Evolutionary conservation across 768 basidiomycete species (phyloP), one percentile per base, ranked within the genome.

Genomic region (Russula brevipes): DNA sequence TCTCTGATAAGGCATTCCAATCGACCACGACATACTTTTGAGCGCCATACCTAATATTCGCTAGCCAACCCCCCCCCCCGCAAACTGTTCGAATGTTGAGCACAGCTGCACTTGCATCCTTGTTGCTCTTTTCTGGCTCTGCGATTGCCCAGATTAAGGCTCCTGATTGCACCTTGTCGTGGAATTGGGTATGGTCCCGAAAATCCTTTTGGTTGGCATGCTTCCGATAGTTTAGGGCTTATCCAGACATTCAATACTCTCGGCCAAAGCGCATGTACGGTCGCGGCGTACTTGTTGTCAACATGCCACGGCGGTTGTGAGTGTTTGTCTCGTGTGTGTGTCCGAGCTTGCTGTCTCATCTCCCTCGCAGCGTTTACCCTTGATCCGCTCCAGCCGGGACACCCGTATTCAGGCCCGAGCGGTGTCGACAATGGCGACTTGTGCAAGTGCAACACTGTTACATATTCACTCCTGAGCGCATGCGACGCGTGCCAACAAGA

Each of bases 371-470:
- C 63, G 9, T 64, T 60, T 12, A 51, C 63, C 47, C 6, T 64
- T 5, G 4, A 16, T 14, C 0, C 53, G 1, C 58, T 64, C 2
- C 0, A 0, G n/a, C 57, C 58, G 7, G 58, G 58, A 19, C 38
- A 38, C 42, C 16, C 41, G 11, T 64, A 64, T 36, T 7, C 7
- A 0, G 58, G 58, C 5, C 63, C 63, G 0, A 50, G 24, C 2
- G 41, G 7, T 33, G 0, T 5, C 17, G 58, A 55, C 6, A 17
- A 31, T 14, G 1, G 10, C 19, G 38, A 64, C 36, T 3, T 55
- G 54, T 64, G 63, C 63, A 55, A 60, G 53, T 64, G 63, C 36
- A 64, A 45, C 54, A 60, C 58, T 0, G n/a, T 64, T 16, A 5
- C 35, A 6, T 64, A 64, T 41, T 54, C 44, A 5, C 63, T 64